Base-by-base conservation (phyloP, 768 basidiomycete genomes). In the Hericium erinaceus region DNA sequence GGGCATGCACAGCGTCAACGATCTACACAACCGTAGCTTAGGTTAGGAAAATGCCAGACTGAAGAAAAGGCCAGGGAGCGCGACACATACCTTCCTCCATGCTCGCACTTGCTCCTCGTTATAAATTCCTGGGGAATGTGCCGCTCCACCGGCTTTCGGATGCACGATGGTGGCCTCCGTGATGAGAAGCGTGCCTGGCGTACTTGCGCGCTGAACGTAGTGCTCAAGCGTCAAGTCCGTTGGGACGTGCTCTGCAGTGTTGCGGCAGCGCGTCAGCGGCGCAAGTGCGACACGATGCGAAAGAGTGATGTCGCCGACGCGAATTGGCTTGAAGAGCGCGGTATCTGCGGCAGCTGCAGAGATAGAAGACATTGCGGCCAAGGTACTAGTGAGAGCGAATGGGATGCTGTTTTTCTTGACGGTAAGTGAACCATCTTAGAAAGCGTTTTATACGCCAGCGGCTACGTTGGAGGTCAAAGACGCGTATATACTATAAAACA, bases 1-100 rank as follows among this genome's bases (percentile, higher is more conserved):
- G 67, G 12, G 64, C 66, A 64, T 74, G 73, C 3, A 72, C 72
- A 2, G 65, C 65, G 26, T 70, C 67, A 44, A 65, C 68, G 22
- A 75, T 61, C 52, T 53, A 24, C 38, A 16, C 44, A 8, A 46
- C 16, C 5, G 5, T n/a, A 10, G 33, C 33, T 33, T 10, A 26
- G 7, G 33, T 33, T 10, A 33, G 9, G 9, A 33, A 33, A 33
- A 33, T 33, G 33, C 6, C 33, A 33, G 6, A 6, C 33, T 1
- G 33, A 33, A 33, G 9, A 33, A 33, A 33, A 10, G 33, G 22
- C 49, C 3, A 37, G 16, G 26, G 11, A 33, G 49, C 5, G 15
- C n/a, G 52, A 22, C 33, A 37, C 26, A n/a, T 33, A 53, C 33
- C 52, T 39, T 37, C 52, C 38, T 37, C 52, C 52, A 53, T 33